Evolutionary conservation across 768 basidiomycete genomes (phyloP), one percentile per base, ranked within the genome.

Genomic region (Sarcomyxa edulis): DNA sequence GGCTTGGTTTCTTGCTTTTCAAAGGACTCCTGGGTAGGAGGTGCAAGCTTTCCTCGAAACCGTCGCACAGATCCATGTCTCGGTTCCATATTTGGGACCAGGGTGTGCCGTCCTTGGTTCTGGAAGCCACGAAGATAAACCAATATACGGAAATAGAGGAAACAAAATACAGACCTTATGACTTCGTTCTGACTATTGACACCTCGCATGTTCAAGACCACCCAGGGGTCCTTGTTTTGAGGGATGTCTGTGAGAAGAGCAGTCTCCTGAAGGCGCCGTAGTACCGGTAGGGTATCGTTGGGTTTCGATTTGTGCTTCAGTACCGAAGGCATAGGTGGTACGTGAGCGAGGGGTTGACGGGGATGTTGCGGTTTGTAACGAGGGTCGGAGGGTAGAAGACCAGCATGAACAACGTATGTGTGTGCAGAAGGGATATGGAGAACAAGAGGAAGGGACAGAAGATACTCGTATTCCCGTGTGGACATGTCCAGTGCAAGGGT

Each of bases 221-320:
- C 77, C 81, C 82, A 94, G 0, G 90, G 84, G 45, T 83, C 71
- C 12, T 49, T 63, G 59, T 95, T 97, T 55, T 87, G 85, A 3
- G 84, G 76, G 12, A 95, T 64, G 14, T 83, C 65, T 0, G 58
- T 60, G 15, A 94, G 60, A n/a, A 94, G 55, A 0, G 76, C 71
- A 3, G 68, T 52, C 50, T 94, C 92, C 53, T 90, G 89, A 7
- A 74, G 55, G 3, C 56, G 53, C 3, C 86, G 75, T 39, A 82
- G 56, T 23, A 51, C 35, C 20, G 40, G 32, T 12, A 44, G 50
- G 21, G 24, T 50, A 39, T 43, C 58, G 10, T 51, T 42, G 3
- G 42, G 26, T 27, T 37, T 27, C 7, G 30, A 14, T 16, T 36
- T 34, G 15, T 42, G 43, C 5, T 40, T 33, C 19, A 39, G 19